Base-by-base conservation (phyloP, 805 yeast species). In the Scheffersomyces ergatensis region DNA sequence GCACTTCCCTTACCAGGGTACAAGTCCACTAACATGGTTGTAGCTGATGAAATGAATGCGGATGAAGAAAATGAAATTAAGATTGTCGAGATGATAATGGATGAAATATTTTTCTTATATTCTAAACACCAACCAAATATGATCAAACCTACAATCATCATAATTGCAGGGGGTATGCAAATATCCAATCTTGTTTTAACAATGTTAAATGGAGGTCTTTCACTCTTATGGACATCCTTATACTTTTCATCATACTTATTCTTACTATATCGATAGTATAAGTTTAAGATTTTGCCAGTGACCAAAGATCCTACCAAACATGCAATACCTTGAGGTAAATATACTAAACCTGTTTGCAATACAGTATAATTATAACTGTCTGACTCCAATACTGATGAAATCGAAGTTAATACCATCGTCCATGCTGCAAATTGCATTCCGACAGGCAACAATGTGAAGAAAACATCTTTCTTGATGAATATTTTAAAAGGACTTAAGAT, bases 101-200 rank as follows among this genome's bases (percentile, higher is more conserved):
- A 77, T 0, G 82, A 71, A 24, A 82, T 60, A 32, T 70, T 67
- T 4, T 73, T 70, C 21, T 65, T 58, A 20, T 62, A 60, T 26
- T 76, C 67, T 12, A 87, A 53, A 45, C 88, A 77, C 95, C 96
- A 88, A 1, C 95, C 95, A 58, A 76, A 85, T 9, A 58, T 54
- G 2, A 53, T 19, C n/a, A 51, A 30, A 6, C 63, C 63, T 13
- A 42, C 27, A 11, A 53, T 42, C 20, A 80, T 60, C 1, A 82
- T 44, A 0, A 77, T 49, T 7, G 74, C 70, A 3, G 60, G 57
- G 2, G 49, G 19, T 6, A 58, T 38, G 8, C 53, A 41, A 7
- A 75, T 65, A n/a, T 69, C 63, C 9, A 84, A 52, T 44, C 93
- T 70, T 0, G 84, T 77, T 36, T 62, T 63, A 39, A 80, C 70